Evolutionary conservation across 2,329 filamentous ascomycete genomes (phyloP), one percentile per base, ranked within the genome.

Genomic region (Claviceps paspali): DNA sequence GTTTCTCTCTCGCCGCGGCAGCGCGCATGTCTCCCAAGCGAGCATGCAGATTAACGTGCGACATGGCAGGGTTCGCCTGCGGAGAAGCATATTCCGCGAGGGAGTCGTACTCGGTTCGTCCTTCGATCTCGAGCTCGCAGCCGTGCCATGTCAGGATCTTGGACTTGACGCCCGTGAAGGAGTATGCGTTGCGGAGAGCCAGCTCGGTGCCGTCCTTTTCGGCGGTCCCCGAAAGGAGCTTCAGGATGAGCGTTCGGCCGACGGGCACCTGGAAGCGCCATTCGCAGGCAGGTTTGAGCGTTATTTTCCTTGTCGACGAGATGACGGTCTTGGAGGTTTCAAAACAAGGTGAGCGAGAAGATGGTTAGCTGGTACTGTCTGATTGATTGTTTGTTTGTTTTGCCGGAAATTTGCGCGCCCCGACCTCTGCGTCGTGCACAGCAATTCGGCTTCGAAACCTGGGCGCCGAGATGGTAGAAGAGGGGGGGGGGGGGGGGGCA

Each of bases 161-260:
- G 40, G 82, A 82, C 63, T 92, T 92, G 47, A 73, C 73, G 39
- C 84, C 82, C 32, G 73, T 70, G 58, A 98, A 88, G 23, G 69
- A 78, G 63, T 96, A 96, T 8, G 73, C 69, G 36, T 81, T 80
- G 39, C 80, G 81, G 8, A 74, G 70, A 9, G 86, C 86, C 30
- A 98, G 79, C 62, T 98, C 91, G 38, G 88, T 87, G 53, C 91
- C 91, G 54, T 96, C 94, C 52, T 93, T 76, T 59, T 98, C 91
- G 34, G 88, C 91, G 1, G 79, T 85, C 43, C 91, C 91, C 24
- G 71, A 75, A 39, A 84, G 61, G 19, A 96, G 67, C 63, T 86
- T 67, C 33, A 71, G 52, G 28, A 57, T 56, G 35, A 69, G 41
- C 22, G 55, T 49, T 40, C 59, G 57, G 43, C 54, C 59, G 43